phyloP scores from a whole-genome alignment of 148 eudicot species.

The Rhododendron ovatum region DNA sequence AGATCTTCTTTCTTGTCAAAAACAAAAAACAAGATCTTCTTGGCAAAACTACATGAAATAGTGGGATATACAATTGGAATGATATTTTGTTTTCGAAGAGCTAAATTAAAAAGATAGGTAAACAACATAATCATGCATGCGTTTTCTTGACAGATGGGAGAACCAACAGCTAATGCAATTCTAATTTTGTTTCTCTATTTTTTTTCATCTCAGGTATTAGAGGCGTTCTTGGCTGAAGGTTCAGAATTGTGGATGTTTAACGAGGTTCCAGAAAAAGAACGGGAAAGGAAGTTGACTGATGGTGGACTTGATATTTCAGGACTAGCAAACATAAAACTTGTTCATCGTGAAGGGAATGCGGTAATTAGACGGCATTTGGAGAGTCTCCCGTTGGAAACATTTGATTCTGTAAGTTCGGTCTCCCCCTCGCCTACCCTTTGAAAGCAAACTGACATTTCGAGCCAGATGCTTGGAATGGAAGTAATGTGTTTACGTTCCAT shows the following conservation, averaged over 20 bases:
- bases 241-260: slow-evolving; percentile 96
- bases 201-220: slow-evolving; percentile 51
- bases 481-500: background rate
- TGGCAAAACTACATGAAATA: background rate
- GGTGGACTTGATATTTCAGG: slow-evolving; percentile 80
- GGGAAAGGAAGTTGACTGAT: slow-evolving; percentile 76
- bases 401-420: slow-evolving; percentile 83
- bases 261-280: slow-evolving; percentile 71
- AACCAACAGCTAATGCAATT: background rate
- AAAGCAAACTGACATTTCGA: background rate
- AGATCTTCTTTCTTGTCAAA: background rate
- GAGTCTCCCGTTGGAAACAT: slow-evolving; percentile 77
- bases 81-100: background rate
- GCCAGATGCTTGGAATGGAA: background rate
- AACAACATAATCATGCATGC: background rate
- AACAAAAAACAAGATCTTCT: background rate
- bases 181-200: background rate
- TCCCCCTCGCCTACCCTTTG: background rate
- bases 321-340: slow-evolving; percentile 65
- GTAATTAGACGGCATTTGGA: slow-evolving; percentile 80
- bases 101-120: background rate
- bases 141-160: background rate
- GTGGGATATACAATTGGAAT: background rate
- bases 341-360: slow-evolving; percentile 90
- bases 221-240: slow-evolving; percentile 77